Evolutionary conservation across 2,329 filamentous ascomycete genomes (phyloP).

Genomic region (Fusarium acutatum): DNA sequence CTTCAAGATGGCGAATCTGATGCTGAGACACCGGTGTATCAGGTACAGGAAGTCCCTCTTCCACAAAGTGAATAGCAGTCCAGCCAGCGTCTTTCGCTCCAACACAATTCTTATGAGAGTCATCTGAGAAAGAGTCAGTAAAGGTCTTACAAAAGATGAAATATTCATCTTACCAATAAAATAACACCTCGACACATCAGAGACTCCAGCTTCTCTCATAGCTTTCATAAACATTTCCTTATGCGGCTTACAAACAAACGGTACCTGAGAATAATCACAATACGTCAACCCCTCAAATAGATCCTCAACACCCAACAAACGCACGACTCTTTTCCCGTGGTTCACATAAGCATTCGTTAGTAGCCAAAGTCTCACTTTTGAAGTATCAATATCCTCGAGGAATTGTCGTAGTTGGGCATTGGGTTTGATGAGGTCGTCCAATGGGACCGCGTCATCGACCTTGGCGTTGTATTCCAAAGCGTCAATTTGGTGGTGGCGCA

Average conservation of each 20-base stretch:
- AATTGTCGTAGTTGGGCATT: slow-evolving; percentile 77
- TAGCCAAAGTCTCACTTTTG: slow-evolving; percentile 88
- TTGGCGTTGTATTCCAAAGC: slow-evolving; percentile 92
- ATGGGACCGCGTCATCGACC: slow-evolving; percentile 94
- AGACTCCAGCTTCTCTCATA: slow-evolving; percentile 80
- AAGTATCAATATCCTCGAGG: slow-evolving; percentile 81
- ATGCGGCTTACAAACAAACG: slow-evolving; percentile 87
- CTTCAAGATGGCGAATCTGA: slow-evolving; percentile 78
- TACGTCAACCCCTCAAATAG: slow-evolving; percentile 94
- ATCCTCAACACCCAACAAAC: slow-evolving; percentile 82
- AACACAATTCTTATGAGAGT: slow-evolving; percentile 83
- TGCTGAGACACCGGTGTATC: slow-evolving; percentile 71
- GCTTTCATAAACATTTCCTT: slow-evolving; percentile 85
- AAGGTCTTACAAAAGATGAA: not conserved
- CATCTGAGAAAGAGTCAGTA: slow-evolving; percentile 67
- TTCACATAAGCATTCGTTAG: slow-evolving; percentile 96
- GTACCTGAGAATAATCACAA: slow-evolving; percentile 82
- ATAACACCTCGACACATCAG: slow-evolving; percentile 75
- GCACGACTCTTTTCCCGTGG: slow-evolving; percentile 83
- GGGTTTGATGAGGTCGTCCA: slow-evolving; percentile 84
- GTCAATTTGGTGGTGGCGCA: slow-evolving; percentile 93
- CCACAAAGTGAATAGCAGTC: slow-evolving; percentile 85
- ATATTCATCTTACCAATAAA: slow-evolving; percentile 85
- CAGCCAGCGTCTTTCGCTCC: slow-evolving; percentile 84
- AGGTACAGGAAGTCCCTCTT: slow-evolving; percentile 73